phyloP scores from a whole-genome alignment of 345 rosid genomes.

The Lumnitzera racemosa region DNA sequence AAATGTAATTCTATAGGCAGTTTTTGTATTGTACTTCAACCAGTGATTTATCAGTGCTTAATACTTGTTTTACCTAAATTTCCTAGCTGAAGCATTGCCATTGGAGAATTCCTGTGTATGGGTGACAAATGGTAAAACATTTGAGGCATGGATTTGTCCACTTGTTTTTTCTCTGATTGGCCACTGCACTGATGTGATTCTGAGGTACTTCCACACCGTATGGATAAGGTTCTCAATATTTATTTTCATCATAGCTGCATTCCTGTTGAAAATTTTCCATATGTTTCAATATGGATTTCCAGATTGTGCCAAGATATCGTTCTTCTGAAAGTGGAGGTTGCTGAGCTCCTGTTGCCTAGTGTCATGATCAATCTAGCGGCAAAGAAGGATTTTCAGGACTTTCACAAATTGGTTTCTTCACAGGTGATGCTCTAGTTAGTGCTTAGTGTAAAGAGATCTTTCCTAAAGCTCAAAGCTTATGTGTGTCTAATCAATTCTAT shows the following conservation, averaged over 20 bases:
- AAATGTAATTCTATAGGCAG: not conserved
- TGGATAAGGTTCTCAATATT: slow-evolving; percentile 5
- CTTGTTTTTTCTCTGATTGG: slow-evolving; percentile 71
- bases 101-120: slow-evolving; percentile 61
- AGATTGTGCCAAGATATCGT: slow-evolving; percentile 89
- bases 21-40: not conserved
- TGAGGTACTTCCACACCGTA: slow-evolving; percentile 42
- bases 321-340: slow-evolving; percentile 72
- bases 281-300: slow-evolving; percentile 15
- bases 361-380: slow-evolving; percentile 68
- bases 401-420: slow-evolving; percentile 50
- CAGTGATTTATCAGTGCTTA: too few species aligned
- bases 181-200: slow-evolving; percentile 61
- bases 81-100: slow-evolving; percentile 50
- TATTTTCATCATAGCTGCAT: not conserved
- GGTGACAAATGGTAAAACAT: slow-evolving; percentile 65
- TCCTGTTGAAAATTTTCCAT: slow-evolving; percentile 4
- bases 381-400: slow-evolving; percentile 42
- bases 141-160: slow-evolving; percentile 85
- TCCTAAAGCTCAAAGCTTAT: not conserved
- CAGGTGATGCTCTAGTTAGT: slow-evolving; percentile 38
- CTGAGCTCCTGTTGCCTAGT: slow-evolving; percentile 80
- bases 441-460: not conserved
- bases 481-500: not conserved
- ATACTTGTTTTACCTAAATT: not conserved